phyloP scores from a whole-genome alignment of 1,284 basidiomycete genomes.

The Tilletia horrida region DNA sequence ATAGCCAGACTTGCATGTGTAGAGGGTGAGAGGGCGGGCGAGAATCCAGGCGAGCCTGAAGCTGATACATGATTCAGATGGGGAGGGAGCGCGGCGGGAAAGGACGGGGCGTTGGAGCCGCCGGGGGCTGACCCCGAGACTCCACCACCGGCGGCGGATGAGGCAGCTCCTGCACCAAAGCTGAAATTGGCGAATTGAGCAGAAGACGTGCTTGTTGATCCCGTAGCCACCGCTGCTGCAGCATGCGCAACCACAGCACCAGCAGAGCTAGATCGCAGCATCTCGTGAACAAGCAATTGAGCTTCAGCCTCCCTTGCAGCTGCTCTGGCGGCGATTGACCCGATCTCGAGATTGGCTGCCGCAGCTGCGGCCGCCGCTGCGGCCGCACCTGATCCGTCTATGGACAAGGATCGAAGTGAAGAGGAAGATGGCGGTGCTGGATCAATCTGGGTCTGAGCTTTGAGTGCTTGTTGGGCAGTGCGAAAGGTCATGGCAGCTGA shows the following conservation, averaged over 20 bases:
- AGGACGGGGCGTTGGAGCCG: neutral
- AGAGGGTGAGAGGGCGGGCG: neutral
- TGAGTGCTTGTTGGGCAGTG: conserved; percentile 28
- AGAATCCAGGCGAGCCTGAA: neutral
- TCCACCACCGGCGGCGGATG: neutral
- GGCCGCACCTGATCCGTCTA: neutral
- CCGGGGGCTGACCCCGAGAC: neutral
- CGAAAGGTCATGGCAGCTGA: conserved; percentile 41
- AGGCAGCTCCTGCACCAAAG: neutral
- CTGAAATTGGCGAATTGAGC: conserved; percentile 7
- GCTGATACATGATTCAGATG: no score
- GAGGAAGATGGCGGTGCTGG: conserved; percentile 23
- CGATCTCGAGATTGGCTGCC: conserved; percentile 29
- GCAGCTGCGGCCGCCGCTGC: conserved; percentile 10
- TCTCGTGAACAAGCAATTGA: conserved; percentile 34
- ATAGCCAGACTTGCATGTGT: neutral
- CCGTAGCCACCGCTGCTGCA: conserved; percentile 16
- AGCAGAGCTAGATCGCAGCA: conserved; percentile 23
- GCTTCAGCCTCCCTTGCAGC: conserved; percentile 37
- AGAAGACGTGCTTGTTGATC: neutral
- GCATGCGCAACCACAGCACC: neutral
- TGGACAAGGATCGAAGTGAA: conserved; percentile 19
- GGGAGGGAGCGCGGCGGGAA: no score
- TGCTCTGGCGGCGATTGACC: conserved; percentile 35
- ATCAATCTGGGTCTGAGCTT: conserved; percentile 16